Conservation (phyloP, 2,329 filamentous ascomycete genomes). For the Aspergillus cejpii region DNA sequence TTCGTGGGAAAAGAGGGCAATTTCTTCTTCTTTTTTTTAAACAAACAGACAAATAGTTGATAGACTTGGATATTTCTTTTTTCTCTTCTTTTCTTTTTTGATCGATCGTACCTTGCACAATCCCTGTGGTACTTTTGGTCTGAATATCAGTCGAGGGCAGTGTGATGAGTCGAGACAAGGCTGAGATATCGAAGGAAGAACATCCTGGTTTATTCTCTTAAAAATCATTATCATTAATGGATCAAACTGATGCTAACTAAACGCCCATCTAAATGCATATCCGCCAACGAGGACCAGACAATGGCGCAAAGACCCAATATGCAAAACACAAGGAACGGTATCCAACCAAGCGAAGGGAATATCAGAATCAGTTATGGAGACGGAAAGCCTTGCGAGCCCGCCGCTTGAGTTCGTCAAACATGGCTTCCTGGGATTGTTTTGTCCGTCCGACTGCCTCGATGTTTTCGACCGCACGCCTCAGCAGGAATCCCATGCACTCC, state of each 20-base stretch:
- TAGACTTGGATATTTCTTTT: too few relatives aligned
- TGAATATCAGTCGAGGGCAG: too few relatives aligned
- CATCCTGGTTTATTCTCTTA: neutral
- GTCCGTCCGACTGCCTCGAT: constrained; percentile 55
- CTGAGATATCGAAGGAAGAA: too few relatives aligned
- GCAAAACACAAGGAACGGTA: constrained; percentile 3
- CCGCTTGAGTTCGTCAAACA: constrained; percentile 32
- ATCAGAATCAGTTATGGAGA: constrained; percentile 14
- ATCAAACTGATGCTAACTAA: constrained; percentile 6
- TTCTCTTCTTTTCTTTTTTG: neutral
- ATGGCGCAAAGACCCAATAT: constrained; percentile 4
- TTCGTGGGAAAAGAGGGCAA: too few relatives aligned
- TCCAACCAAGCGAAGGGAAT: constrained; percentile 1
- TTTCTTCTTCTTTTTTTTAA: neutral
- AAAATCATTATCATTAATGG: constrained; percentile 19
- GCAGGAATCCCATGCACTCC: constrained; percentile 55
- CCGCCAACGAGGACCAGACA: constrained; percentile 4
- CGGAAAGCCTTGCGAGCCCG: constrained; percentile 23
- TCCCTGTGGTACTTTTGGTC: too few relatives aligned
- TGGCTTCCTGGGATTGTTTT: constrained; percentile 36
- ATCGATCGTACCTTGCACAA: neutral
- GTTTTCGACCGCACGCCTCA: constrained; percentile 67
- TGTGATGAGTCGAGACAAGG: too few relatives aligned
- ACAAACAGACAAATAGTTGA: too few relatives aligned
- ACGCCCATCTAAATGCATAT: constrained; percentile 25